Evolutionary conservation across 768 basidiomycete species (phyloP).

Genomic region (Hemileccinum impolitum): DNA sequence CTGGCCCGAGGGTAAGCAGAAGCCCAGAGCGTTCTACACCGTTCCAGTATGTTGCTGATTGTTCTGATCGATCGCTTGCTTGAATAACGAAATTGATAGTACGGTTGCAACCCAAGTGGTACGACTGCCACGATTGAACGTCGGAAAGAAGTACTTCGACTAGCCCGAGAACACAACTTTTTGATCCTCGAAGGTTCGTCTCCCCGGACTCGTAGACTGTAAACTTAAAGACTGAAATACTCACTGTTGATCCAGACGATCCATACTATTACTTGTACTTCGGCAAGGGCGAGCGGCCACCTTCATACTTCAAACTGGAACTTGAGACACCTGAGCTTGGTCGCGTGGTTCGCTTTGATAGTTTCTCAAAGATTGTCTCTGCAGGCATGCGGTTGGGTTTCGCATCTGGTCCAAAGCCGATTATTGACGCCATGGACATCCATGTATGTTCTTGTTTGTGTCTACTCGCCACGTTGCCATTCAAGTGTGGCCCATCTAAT

Average conservation of each 20-base stretch:
- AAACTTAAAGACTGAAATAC: background rate
- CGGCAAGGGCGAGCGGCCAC: conserved; percentile 55
- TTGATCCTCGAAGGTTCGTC: conserved; percentile 77
- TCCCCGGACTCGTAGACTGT: background rate
- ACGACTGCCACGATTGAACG: conserved; percentile 70
- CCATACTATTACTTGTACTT: conserved; percentile 81
- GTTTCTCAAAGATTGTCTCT: conserved; percentile 79
- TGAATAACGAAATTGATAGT: conserved; percentile 37
- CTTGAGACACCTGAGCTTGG: conserved; percentile 62
- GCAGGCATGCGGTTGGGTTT: conserved; percentile 81
- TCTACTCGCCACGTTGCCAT: conserved; percentile 15
- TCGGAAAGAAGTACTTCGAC: conserved; percentile 63
- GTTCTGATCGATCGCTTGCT: conserved; percentile 5
- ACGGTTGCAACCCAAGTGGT: conserved; percentile 86
- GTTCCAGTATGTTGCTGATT: conserved; percentile 52
- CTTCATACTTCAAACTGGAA: conserved; percentile 84
- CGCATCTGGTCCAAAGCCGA: conserved; percentile 64
- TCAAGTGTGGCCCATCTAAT: no score
- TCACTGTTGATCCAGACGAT: conserved; percentile 51
- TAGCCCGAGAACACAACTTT: conserved; percentile 72
- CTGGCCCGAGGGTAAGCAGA: conserved; percentile 71
- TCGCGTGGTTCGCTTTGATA: conserved; percentile 84
- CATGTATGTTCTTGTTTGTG: conserved; percentile 45
- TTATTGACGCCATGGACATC: conserved; percentile 68
- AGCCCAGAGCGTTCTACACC: conserved; percentile 79